Evolutionary conservation across 441 rosid genomes (phyloP).

Genomic region (Erodium chrysanthum): DNA sequence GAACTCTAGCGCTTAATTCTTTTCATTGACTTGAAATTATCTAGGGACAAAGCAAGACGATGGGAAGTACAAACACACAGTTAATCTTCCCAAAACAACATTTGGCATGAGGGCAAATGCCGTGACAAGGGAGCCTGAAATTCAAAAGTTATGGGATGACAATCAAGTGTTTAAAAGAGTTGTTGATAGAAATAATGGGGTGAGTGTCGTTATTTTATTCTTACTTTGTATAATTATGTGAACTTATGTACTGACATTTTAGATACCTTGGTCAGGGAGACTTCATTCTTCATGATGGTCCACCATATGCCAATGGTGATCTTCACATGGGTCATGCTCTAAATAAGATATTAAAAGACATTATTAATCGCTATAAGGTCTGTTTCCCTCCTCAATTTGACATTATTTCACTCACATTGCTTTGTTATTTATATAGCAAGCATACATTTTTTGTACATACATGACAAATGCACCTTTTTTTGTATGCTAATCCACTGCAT

Average conservation of each 20-base stretch:
- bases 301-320: constrained; percentile 95
- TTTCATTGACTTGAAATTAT: constrained; percentile 15
- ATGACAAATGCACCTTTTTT: not conserved
- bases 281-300: constrained; percentile 94
- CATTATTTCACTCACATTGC: constrained; percentile 10
- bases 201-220: constrained; percentile 28
- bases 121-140: constrained; percentile 77
- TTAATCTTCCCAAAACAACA: constrained; percentile 78
- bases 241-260: constrained; percentile 26
- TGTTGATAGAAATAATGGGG: constrained; percentile 67
- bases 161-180: constrained; percentile 73
- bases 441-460: not conserved
- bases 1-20: constrained; percentile 1
- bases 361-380: constrained; percentile 92
- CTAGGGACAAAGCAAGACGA: constrained; percentile 77
- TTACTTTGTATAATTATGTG: constrained; percentile 11
- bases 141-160: constrained; percentile 84
- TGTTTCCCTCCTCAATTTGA: constrained; percentile 16
- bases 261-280: constrained; percentile 40
- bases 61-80: constrained; percentile 81
- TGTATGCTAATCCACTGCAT: constrained; percentile 2
- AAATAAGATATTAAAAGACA: constrained; percentile 91
- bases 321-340: constrained; percentile 94
- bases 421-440: constrained; percentile 6
- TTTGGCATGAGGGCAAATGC: constrained; percentile 94